Evolutionary conservation across 768 basidiomycete species (phyloP), one percentile per base, ranked within the genome.

Genomic region (Rhodosporidiobolus sp.): DNA sequence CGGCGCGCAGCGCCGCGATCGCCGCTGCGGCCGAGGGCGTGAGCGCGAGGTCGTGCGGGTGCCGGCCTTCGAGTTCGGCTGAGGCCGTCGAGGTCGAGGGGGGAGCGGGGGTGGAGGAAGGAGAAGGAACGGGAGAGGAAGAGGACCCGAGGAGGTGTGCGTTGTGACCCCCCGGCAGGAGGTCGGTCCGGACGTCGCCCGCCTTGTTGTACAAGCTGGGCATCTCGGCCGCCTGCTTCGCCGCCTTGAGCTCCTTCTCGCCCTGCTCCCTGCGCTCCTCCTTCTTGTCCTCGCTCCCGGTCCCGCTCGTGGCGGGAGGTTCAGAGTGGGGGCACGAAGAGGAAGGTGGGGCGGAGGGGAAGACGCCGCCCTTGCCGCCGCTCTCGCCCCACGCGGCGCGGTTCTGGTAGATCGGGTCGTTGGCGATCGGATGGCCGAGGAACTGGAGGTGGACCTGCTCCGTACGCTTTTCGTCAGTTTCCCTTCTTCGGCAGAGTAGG

Each of bases 321-420:
- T n/a, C n/a, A n/a, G n/a, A n/a, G n/a, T n/a, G n/a, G n/a, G n/a
- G n/a, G n/a, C n/a, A n/a, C n/a, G n/a, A n/a, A n/a, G n/a, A n/a
- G n/a, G n/a, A n/a, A n/a, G n/a, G n/a, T n/a, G n/a, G n/a, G 3
- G 34, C 38, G 28, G 63, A 57, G 38, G 38, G 38, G 38, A 70
- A 74, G 26, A 79, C 71, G 32, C 78, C 75, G 49, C 75, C 80
- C 57, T 77, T 79, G 38, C 67, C 75, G 14, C 66, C 53, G 3
- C 28, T 46, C 2, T 59, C 54, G 9, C 79, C 80, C 81, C 84
- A 85, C 16, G 83, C 82, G 7, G 70, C 71, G 0, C 74, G 28
- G 70, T 90, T 89, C 26, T 90, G 89, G 81, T 99, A 99, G 5
- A 98, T 86, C 4, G 94, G 91, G 76, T 98, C 96, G 79, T 99